These are phyloP conservation scores for Auriscalpium vulgare DNA, from an alignment of 768 basidiomycete genomes.

Conservation along the genomic window DNA sequence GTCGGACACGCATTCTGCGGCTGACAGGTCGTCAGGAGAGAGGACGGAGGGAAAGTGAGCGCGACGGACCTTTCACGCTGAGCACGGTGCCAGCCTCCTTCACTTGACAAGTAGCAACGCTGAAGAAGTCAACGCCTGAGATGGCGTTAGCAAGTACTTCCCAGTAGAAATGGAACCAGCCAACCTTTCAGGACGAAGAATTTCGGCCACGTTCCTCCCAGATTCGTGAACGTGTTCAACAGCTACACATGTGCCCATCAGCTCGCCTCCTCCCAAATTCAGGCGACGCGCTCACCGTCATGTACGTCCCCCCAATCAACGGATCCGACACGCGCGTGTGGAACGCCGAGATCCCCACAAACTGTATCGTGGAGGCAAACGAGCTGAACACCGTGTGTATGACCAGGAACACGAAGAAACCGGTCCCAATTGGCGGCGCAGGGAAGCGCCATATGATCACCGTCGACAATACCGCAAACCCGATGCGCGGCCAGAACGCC, in stretches of 20 bases:
- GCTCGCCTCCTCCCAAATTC: not conserved
- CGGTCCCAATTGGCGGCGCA: slow-evolving; percentile 55
- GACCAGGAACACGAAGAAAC: slow-evolving; percentile 78
- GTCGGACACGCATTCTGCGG: slow-evolving; percentile 87
- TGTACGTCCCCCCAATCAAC: slow-evolving; percentile 95
- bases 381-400: slow-evolving; percentile 75
- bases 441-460: slow-evolving; percentile 84
- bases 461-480: slow-evolving; percentile 63
- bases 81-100: slow-evolving; percentile 46
- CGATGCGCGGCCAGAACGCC: slow-evolving; percentile 85
- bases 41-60: too few relatives aligned
- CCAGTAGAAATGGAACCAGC: not conserved
- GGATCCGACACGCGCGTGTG: slow-evolving; percentile 96
- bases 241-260: slow-evolving; percentile 41
- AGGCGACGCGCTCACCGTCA: slow-evolving; percentile 64
- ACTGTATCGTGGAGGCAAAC: slow-evolving; percentile 92
- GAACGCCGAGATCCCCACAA: slow-evolving; percentile 98
- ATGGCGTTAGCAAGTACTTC: not conserved
- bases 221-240: slow-evolving; percentile 90
- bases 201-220: slow-evolving; percentile 98
- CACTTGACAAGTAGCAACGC: slow-evolving; percentile 75
- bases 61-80: slow-evolving; percentile 42
- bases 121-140: slow-evolving; percentile 81
- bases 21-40: slow-evolving; percentile 27
- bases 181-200: slow-evolving; percentile 90